Base-by-base conservation (phyloP, 192 early-diverging fungal genomes). In the Gorgonomyces haynaldii region DNA sequence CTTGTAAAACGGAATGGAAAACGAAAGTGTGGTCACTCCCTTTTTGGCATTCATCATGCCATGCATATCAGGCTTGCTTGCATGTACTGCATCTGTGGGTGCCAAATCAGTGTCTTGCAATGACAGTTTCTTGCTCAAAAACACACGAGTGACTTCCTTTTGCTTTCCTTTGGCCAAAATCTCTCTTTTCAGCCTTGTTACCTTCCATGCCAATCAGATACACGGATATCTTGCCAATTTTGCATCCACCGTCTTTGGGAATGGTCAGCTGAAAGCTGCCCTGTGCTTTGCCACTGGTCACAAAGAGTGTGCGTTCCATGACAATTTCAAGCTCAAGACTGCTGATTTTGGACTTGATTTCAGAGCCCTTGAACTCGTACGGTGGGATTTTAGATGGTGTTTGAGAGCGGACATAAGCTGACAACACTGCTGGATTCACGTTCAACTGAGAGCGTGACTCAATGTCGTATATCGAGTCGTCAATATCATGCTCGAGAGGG, bases 21-120 rank as follows among this genome's bases (percentile, higher is more conserved):
- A 74, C 6, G 46, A 19, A 42, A 70, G 43, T 6, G 38, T 30
- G 6, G 62, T 64, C 5, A 39, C 10, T 2, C 67, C 67, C 26
- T 57, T 53, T 24, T 52, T 32, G 1, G 72, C 72, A 15, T 28
- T 19, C 72, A 65, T 69, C 72, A 74, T 74, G 42, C 64, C 64
- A 44, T 74, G 61, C 45, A 69, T 65, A 41, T 74, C 72, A 17
- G 65, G 61, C n/a, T 53, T 44, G 6, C 72, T 65, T 1, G 72
- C 49, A 21, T 53, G 13, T 24, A 74, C 64, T 3, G 58, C 57
- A 49, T 65, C 62, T 4, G 53, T 57, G 7, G 72, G 67, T 1
- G 59, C 49, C 5, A 65, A n/a, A 34, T 40, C 19, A 4, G 37
- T n/a, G 7, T 45, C 37, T 46, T 74, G 66, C 19, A 74, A 15